Evolutionary conservation across 495 filamentous ascomycete species (phyloP), one percentile per base, ranked within the genome.

Genomic region (Delitschia confertaspora): DNA sequence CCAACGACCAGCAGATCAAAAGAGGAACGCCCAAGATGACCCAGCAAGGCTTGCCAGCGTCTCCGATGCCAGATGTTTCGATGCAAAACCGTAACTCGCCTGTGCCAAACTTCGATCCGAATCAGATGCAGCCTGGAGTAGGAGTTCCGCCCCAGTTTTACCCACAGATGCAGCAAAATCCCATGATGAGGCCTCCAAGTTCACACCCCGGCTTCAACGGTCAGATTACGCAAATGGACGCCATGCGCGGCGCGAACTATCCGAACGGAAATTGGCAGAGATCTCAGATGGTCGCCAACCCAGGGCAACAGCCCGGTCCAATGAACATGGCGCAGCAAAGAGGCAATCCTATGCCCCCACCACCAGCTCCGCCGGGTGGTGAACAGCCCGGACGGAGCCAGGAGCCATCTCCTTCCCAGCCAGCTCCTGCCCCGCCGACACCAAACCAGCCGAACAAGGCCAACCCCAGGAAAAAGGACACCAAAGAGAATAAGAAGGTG

Each of bases 21-120:
- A 77, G 87, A 33, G 79, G 80, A 39, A 88, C 85, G 13, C 86
- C 88, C n/a, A 88, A 93, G 65, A 84, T 95, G 71, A 74, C 73
- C 54, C 77, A 80, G 40, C 71, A 71, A 32, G 80, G 79, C 45
- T 60, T 78, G 18, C 87, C 88, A 33, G 79, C 78, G 18, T 95
- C 88, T 20, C 88, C 91, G 7, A 74, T 88, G 52, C 82, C 85
- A 2, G 85, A 82, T 45, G 83, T 83, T 18, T 60, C 68, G 22
- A 79, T 83, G 69, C 62, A 68, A 16, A 84, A 85, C 59, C 79
- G 88, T 43, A 80, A 79, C 47, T 96, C 91, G 3, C 91, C 91
- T 8, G 82, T 80, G 42, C 72, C 83, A 7, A 80, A 76, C 58
- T 81, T 93, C 52, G 76, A 80, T 57, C 74, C 70, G 17, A 69